Conservation (phyloP, 805 yeast genomes). For the Cyberlindnera mississippiensis region DNA sequence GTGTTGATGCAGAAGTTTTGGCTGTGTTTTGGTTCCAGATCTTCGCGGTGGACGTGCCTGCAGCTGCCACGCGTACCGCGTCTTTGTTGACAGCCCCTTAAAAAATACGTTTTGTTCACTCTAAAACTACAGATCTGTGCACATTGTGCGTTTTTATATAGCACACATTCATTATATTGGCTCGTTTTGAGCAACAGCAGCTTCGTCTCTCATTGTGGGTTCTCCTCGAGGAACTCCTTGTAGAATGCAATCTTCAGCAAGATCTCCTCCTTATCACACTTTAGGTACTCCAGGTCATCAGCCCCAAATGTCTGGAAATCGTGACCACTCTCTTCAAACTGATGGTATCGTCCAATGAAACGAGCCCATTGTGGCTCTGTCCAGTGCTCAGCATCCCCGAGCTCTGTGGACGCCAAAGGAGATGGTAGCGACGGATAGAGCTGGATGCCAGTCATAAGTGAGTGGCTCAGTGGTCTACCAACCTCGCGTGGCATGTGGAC, state of each 20-base stretch:
- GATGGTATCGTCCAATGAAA: conserved; percentile 14
- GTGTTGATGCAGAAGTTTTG: neutral
- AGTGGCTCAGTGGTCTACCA: no score
- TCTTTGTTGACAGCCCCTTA: neutral
- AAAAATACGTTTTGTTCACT: no score
- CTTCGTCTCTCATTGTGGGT: neutral
- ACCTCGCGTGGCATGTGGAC: neutral
- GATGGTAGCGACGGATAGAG: no score
- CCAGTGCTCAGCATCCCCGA: conserved; percentile 14
- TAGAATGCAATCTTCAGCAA: conserved; percentile 20
- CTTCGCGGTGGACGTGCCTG: no score
- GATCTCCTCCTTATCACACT: conserved; percentile 23
- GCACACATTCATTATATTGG: no score
- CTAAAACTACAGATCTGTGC: no score
- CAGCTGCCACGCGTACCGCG: neutral
- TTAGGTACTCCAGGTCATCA: conserved; percentile 10
- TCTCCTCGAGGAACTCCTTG: conserved; percentile 3
- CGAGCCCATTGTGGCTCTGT: conserved; percentile 20
- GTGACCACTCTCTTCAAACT: conserved; percentile 3
- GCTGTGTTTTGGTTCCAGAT: conserved; percentile 1
- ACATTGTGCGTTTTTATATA: no score
- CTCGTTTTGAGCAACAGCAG: no score
- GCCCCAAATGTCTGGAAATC: conserved; percentile 17
- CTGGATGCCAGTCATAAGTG: no score
- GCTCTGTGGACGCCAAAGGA: no score